Conservation (phyloP, 176 grass and related monocot genomes). For the Raddia distichophylla region DNA sequence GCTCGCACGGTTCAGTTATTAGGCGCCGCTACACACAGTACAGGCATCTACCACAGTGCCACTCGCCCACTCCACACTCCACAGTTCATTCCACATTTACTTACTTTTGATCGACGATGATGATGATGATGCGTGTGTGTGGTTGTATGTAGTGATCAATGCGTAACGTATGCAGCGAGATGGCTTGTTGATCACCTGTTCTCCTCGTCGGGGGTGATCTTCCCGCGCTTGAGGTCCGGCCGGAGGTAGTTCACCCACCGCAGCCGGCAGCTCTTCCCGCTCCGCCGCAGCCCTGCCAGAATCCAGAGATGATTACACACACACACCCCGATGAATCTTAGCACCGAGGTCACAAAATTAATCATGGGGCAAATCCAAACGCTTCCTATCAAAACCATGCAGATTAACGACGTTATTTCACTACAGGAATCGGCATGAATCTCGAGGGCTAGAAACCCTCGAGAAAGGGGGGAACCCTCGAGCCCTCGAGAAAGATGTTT, state of each 20-base stretch:
- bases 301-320: background rate
- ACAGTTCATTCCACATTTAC: background rate
- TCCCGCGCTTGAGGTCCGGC: conserved; percentile 91
- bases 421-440: too few species aligned
- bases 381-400: background rate
- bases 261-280: conserved; percentile 91
- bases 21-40: conserved; percentile 25
- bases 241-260: conserved; percentile 98
- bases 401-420: background rate
- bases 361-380: background rate
- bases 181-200: conserved; percentile 56
- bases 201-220: conserved; percentile 91
- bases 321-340: background rate
- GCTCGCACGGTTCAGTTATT: conserved; percentile 28
- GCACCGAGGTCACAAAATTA: background rate
- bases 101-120: background rate
- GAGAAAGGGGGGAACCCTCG: too few species aligned
- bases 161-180: too few species aligned
- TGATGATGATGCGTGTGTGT: background rate
- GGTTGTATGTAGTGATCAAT: too few species aligned
- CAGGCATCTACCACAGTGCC: conserved; percentile 15
- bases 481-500: too few species aligned
- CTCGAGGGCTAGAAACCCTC: too few species aligned
- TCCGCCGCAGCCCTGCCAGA: conserved; percentile 61
- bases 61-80: too few species aligned